These are phyloP conservation scores for Ceratocystis huliohia DNA, from an alignment of 2,329 filamentous ascomycete species.

Conservation along the genomic window DNA sequence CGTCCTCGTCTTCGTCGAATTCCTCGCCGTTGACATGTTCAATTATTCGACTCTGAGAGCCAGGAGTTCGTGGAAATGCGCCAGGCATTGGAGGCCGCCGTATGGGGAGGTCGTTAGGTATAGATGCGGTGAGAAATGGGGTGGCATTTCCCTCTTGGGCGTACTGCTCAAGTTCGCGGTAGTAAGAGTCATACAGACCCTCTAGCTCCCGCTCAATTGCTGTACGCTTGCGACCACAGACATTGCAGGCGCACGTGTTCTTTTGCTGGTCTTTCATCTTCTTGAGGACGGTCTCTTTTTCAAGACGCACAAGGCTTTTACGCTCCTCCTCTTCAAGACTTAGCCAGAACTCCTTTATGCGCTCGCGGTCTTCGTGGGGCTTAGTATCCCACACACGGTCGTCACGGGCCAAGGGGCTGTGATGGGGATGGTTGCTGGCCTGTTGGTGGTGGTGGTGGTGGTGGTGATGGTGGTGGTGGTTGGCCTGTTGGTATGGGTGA, in stretches of 20 bases:
- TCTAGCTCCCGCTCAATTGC: constrained; percentile 98
- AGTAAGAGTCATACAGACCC: constrained; percentile 95
- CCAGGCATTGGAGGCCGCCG: constrained; percentile 45
- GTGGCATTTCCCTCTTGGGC: constrained; percentile 43
- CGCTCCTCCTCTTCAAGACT: constrained; percentile 87
- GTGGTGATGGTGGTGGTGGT: neutral
- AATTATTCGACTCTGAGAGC: constrained; percentile 62
- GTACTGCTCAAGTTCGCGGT: constrained; percentile 94
- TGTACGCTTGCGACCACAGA: constrained; percentile 88
- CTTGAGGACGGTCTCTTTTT: constrained; percentile 92
- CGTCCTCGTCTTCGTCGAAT: constrained; percentile 43
- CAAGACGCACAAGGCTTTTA: constrained; percentile 89
- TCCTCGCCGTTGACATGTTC: constrained; percentile 43
- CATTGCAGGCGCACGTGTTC: constrained; percentile 94
- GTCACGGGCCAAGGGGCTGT: constrained; percentile 11
- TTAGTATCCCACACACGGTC: constrained; percentile 81
- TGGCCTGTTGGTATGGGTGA: neutral
- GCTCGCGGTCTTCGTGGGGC: constrained; percentile 83
- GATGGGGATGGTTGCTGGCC: neutral
- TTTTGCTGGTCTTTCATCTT: constrained; percentile 99
- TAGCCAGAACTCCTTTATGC: constrained; percentile 97
- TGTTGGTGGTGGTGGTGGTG: constrained; percentile 7
- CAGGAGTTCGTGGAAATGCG: constrained; percentile 51
- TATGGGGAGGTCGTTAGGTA: constrained; percentile 48
- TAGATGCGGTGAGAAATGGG: constrained; percentile 15